Evolutionary conservation across 768 basidiomycete species (phyloP).

Genomic region (Neoboletus brunneissimus): DNA sequence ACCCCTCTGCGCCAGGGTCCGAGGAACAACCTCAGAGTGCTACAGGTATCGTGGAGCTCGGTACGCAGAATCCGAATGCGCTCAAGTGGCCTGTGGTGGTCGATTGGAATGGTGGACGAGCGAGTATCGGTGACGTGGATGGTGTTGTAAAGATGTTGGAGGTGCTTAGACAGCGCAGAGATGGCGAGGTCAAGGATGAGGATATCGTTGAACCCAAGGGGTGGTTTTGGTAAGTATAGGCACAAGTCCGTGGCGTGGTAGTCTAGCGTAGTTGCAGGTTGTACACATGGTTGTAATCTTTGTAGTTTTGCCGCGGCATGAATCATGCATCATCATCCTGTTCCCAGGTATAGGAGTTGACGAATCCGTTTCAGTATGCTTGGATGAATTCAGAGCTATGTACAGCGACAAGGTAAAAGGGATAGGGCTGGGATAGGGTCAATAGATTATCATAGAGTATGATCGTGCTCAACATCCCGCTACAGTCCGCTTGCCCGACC

Average conservation of each 20-base stretch:
- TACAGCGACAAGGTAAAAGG: background rate
- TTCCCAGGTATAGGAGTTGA: background rate
- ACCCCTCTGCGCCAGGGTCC: constrained; percentile 45
- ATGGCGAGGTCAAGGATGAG: constrained; percentile 54
- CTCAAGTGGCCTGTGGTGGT: constrained; percentile 82
- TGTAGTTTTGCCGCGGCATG: background rate
- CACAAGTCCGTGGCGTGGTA: background rate
- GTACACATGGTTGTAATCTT: background rate
- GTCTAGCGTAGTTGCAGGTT: background rate
- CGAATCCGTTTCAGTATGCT: too few species aligned
- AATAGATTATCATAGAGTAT: background rate
- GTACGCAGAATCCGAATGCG: constrained; percentile 51
- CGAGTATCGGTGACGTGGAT: constrained; percentile 63
- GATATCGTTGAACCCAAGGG: constrained; percentile 49
- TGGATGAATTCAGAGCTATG: background rate
- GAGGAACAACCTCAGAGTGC: constrained; percentile 40
- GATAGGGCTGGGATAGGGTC: too few species aligned
- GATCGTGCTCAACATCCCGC: background rate
- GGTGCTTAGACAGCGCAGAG: constrained; percentile 57
- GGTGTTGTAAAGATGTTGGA: constrained; percentile 70
- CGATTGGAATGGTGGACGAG: constrained; percentile 68
- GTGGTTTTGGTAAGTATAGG: constrained; percentile 44
- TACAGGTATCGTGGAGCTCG: constrained; percentile 49
- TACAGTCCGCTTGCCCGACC: too few species aligned
- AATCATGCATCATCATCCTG: background rate